Evolutionary conservation across 768 basidiomycete genomes (phyloP).

Genomic region (Myochromella boudieri): DNA sequence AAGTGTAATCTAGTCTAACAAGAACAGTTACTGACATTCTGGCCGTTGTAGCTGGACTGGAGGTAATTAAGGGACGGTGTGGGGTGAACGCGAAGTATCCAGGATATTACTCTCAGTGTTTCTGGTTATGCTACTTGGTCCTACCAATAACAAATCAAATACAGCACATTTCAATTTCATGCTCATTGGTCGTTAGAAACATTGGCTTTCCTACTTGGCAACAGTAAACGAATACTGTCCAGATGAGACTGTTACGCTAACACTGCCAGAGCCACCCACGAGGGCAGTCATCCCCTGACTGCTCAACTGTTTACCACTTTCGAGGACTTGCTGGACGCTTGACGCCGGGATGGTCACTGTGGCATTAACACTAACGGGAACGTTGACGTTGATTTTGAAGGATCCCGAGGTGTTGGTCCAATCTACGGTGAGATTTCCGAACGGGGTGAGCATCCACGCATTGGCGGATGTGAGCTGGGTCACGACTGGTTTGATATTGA

Average conservation of each 20-base stretch:
- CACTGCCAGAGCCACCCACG: neutral
- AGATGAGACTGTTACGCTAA: conserved; percentile 13
- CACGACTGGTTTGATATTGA: conserved; percentile 21
- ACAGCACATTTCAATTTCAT: too few relatives aligned
- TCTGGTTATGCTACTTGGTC: too few relatives aligned
- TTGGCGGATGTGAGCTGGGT: conserved; percentile 19
- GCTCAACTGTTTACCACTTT: conserved; percentile 13
- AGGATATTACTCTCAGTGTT: too few relatives aligned
- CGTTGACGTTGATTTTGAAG: conserved; percentile 16
- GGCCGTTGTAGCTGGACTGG: conserved; percentile 17
- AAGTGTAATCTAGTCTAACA: conserved; percentile 13
- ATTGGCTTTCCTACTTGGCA: too few relatives aligned
- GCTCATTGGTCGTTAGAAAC: too few relatives aligned
- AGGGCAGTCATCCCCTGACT: conserved; percentile 3
- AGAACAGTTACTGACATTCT: neutral
- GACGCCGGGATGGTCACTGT: conserved; percentile 17
- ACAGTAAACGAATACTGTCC: conserved; percentile 19
- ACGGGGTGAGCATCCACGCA: conserved; percentile 27
- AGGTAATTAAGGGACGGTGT: conserved; percentile 15
- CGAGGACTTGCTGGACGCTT: conserved; percentile 4
- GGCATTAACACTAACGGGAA: conserved; percentile 26
- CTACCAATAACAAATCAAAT: too few relatives aligned
- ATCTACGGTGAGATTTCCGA: conserved; percentile 26
- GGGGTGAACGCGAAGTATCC: too few relatives aligned
- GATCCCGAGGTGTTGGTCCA: conserved; percentile 15